A percentile compares a stretch with the other conserved stretches of the same genome.
phyloP scores from a whole-genome alignment of 352 stramenopile species.

The Blastocystis hominis region DNA sequence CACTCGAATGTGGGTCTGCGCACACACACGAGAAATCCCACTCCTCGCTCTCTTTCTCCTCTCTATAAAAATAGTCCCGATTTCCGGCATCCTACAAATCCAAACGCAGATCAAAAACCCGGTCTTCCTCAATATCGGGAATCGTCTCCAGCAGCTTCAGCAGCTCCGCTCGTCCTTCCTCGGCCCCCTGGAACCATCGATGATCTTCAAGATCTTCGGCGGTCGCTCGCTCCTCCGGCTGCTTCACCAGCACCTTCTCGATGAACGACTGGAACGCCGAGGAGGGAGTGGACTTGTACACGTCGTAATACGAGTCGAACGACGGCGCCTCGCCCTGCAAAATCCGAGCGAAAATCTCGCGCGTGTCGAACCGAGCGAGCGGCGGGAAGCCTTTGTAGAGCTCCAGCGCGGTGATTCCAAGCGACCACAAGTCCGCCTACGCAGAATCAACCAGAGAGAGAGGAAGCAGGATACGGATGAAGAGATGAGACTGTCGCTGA shows the following conservation, averaged over 20 bases:
- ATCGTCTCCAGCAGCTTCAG: background rate
- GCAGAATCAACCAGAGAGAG: background rate
- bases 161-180: background rate
- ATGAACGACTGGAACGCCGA: background rate
- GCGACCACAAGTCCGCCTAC: conserved; percentile 41
- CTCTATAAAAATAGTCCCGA: background rate
- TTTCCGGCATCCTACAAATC: background rate
- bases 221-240: background rate
- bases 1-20: background rate
- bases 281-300: background rate
- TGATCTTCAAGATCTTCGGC: background rate
- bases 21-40: background rate
- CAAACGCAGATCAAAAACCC: background rate
- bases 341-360: background rate
- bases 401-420: conserved; percentile 52
- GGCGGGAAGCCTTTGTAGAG: conserved; percentile 24
- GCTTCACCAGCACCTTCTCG: background rate
- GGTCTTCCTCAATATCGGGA: background rate
- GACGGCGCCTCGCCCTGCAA: background rate
- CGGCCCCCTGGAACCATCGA: background rate
- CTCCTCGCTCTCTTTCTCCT: background rate
- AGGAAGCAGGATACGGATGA: background rate
- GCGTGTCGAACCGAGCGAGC: conserved; percentile 13
- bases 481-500: background rate
- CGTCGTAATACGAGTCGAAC: conserved; percentile 8